These are phyloP conservation scores for Eutreptiella sp. DNA, from an alignment of 208 protist genomes.

Conservation along the genomic window DNA sequence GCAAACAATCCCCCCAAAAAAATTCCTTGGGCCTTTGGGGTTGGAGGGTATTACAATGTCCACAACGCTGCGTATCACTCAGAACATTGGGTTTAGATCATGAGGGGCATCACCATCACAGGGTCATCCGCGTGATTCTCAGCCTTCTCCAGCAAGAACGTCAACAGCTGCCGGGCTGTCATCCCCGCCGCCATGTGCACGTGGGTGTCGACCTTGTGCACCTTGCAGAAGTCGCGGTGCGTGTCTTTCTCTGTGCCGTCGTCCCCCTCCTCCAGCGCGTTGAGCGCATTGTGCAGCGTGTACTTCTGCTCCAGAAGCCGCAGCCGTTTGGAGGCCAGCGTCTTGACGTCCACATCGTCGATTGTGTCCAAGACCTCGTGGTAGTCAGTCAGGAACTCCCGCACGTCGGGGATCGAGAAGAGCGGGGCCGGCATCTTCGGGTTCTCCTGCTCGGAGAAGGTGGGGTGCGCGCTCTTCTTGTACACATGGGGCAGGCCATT, in stretches of 20 bases:
- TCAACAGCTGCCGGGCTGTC: slow-evolving; percentile 83
- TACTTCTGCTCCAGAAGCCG: slow-evolving; percentile 84
- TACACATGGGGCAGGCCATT: background rate
- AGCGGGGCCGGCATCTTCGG: background rate
- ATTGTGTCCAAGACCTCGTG: slow-evolving; percentile 55
- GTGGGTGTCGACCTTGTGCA: slow-evolving; percentile 93
- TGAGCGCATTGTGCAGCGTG: slow-evolving; percentile 81
- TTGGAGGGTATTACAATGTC: too few relatives aligned
- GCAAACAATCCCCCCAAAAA: too few relatives aligned
- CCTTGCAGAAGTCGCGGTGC: slow-evolving; percentile 86
- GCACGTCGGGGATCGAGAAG: slow-evolving; percentile 44
- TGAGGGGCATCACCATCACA: slow-evolving; percentile 69
- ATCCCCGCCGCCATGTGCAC: slow-evolving; percentile 91
- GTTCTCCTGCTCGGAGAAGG: background rate
- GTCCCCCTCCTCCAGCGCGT: slow-evolving; percentile 71
- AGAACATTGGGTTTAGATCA: too few relatives aligned
- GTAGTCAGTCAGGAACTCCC: slow-evolving; percentile 60
- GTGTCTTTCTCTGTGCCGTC: too few relatives aligned
- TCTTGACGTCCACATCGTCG: slow-evolving; percentile 62
- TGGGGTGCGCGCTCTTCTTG: background rate
- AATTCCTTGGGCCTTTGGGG: too few relatives aligned
- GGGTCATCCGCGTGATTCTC: slow-evolving; percentile 80
- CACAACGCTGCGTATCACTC: too few relatives aligned
- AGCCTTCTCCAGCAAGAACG: slow-evolving; percentile 87
- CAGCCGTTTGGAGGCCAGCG: slow-evolving; percentile 79